Percentiles rank a stretch among this genome's conserved stretches.
These are phyloP conservation scores for Beauveria rudraprayagi DNA, from an alignment of 2,329 filamentous ascomycete genomes.

Conservation along the genomic window DNA sequence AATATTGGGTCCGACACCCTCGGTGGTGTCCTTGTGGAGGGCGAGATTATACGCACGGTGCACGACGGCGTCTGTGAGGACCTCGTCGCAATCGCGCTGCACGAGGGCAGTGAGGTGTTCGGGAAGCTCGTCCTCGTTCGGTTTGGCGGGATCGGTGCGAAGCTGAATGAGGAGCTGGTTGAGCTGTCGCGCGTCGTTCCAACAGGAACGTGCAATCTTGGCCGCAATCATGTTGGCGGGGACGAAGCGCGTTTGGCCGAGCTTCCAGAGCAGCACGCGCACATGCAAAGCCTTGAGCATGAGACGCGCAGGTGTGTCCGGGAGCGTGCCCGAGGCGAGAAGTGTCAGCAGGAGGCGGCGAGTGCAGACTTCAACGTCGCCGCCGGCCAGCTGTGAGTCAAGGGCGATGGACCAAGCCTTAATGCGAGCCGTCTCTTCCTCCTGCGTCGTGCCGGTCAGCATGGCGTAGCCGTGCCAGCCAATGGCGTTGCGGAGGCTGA, in stretches of 20 bases:
- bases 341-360: constrained; percentile 78
- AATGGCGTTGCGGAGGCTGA: constrained; percentile 69
- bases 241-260: constrained; percentile 57
- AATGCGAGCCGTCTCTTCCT: constrained; percentile 77
- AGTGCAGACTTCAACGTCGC: constrained; percentile 82
- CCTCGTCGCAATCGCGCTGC: constrained; percentile 71
- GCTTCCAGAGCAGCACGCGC: constrained; percentile 78
- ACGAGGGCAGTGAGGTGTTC: constrained; percentile 69
- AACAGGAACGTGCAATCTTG: constrained; percentile 66
- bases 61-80: constrained; percentile 68
- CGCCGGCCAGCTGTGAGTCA: constrained; percentile 85
- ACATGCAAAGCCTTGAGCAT: constrained; percentile 92
- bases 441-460: constrained; percentile 71
- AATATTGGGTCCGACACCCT: constrained; percentile 54
- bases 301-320: constrained; percentile 70
- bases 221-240: constrained; percentile 63
- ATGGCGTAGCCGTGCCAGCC: constrained; percentile 70
- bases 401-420: constrained; percentile 92
- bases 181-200: constrained; percentile 70
- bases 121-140: constrained; percentile 55
- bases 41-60: constrained; percentile 85
- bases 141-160: constrained; percentile 31
- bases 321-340: constrained; percentile 79
- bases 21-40: constrained; percentile 71
- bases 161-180: constrained; percentile 40